These are phyloP conservation scores for Protea cynaroides DNA, from an alignment of 164 flowering plant genomes.

Conservation along the genomic window DNA sequence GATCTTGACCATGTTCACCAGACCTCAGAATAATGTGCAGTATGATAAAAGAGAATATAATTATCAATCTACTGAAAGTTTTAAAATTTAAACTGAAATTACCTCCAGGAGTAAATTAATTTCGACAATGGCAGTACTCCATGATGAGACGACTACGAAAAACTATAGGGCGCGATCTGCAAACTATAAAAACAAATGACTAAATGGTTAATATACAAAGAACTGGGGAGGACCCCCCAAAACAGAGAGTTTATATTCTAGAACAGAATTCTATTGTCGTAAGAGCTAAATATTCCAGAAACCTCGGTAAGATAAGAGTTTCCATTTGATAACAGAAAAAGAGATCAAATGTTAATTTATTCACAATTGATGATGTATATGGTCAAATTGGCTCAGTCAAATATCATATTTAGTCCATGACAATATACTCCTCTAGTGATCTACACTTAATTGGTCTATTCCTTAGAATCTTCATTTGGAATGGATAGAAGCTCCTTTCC, in stretches of 20 bases:
- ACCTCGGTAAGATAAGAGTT: too few species aligned
- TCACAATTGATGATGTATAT: too few species aligned
- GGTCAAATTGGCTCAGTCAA: too few species aligned
- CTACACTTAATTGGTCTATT: too few species aligned
- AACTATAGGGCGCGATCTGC: slow-evolving; percentile 24
- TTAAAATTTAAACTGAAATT: neutral
- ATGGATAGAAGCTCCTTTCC: neutral
- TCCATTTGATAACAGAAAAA: too few species aligned
- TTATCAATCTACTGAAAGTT: neutral
- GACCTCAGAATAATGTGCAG: neutral
- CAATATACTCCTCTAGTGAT: neutral
- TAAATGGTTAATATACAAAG: too few species aligned
- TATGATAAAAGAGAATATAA: neutral
- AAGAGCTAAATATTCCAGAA: too few species aligned
- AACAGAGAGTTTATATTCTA: too few species aligned
- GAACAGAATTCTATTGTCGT: too few species aligned
- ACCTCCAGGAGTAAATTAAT: slow-evolving; percentile 5
- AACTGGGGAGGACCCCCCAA: too few species aligned
- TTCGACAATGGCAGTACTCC: neutral
- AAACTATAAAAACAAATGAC: slow-evolving; percentile 22
- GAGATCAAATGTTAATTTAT: too few species aligned
- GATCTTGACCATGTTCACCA: neutral
- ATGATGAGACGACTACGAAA: slow-evolving; percentile 1
- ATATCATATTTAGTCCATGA: neutral
- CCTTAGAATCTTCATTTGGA: neutral